Conservation (phyloP, 192 early-diverging fungal species). For the Irineochytrium annulatum region DNA sequence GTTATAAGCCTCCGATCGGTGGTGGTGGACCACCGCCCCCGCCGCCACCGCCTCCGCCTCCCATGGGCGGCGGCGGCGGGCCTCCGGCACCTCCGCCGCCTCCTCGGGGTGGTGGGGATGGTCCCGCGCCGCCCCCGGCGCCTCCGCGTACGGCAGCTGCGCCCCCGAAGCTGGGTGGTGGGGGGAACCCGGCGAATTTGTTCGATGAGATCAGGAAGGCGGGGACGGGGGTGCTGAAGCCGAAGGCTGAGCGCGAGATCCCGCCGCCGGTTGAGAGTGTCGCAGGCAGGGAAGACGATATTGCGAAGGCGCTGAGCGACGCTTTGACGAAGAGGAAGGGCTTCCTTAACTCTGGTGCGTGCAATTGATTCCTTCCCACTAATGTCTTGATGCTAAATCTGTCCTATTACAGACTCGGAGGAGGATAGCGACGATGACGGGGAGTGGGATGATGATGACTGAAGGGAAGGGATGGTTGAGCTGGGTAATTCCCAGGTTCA, state of each 20-base stretch:
- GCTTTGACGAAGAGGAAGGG: slow-evolving; percentile 21
- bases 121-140: slow-evolving; percentile 18
- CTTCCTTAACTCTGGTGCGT: slow-evolving; percentile 23
- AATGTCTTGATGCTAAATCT: not conserved
- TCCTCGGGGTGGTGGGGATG: not conserved
- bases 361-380: not conserved
- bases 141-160: slow-evolving; percentile 13
- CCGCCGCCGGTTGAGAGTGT: slow-evolving; percentile 15
- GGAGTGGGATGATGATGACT: slow-evolving; percentile 7
- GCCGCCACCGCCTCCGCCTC: slow-evolving; percentile 13
- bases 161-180: no score
- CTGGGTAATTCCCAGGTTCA: not conserved
- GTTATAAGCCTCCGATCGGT: slow-evolving; percentile 14
- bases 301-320: slow-evolving; percentile 31
- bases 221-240: slow-evolving; percentile 26
- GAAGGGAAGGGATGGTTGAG: not conserved
- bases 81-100: slow-evolving; percentile 29
- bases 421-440: slow-evolving; percentile 32
- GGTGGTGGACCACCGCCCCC: not conserved
- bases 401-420: slow-evolving; percentile 16
- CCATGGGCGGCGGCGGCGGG: not conserved
- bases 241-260: not conserved
- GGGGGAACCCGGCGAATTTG: slow-evolving; percentile 14
- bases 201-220: slow-evolving; percentile 30
- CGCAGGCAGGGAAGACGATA: slow-evolving; percentile 17